These are phyloP conservation scores for Carpinus fangiana DNA, from an alignment of 306 rosid genomes.

Conservation along the genomic window DNA sequence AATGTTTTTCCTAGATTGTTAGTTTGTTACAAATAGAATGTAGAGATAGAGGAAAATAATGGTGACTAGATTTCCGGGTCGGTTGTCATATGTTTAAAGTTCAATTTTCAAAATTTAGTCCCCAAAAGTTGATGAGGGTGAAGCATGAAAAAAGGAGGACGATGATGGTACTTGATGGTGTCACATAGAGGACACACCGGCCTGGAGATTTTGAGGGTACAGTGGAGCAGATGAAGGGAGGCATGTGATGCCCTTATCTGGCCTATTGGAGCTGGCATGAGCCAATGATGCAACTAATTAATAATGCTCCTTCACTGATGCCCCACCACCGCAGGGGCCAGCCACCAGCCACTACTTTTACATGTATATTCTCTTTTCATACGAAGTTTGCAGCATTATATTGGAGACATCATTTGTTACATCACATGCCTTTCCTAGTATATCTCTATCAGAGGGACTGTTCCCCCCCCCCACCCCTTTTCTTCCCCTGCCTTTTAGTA, in stretches of 20 bases:
- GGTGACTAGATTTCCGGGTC: slow-evolving; percentile 17
- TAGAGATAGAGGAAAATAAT: not conserved
- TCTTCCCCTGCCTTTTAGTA: slow-evolving; percentile 15
- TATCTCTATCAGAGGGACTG: slow-evolving; percentile 24
- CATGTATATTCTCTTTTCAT: slow-evolving; percentile 23
- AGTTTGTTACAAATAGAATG: not conserved
- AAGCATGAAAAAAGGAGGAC: not conserved
- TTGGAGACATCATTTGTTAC: slow-evolving; percentile 37
- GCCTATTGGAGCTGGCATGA: slow-evolving; percentile 42
- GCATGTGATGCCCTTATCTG: slow-evolving; percentile 34
- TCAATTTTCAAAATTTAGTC: slow-evolving; percentile 24
- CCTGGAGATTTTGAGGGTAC: slow-evolving; percentile 2
- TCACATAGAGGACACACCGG: slow-evolving; percentile 11
- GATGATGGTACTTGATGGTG: not conserved
- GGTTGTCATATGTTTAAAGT: slow-evolving; percentile 39
- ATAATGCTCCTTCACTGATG: slow-evolving; percentile 47
- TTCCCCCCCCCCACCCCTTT: slow-evolving; percentile 18
- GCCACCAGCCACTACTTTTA: slow-evolving; percentile 8
- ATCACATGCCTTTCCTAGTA: slow-evolving; percentile 41
- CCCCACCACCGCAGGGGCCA: slow-evolving; percentile 34
- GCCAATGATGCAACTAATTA: slow-evolving; percentile 37
- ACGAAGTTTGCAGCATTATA: slow-evolving; percentile 34
- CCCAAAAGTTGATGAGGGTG: slow-evolving; percentile 14
- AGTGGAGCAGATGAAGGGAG: slow-evolving; percentile 7
- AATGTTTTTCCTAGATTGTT: no score